phyloP scores from a whole-genome alignment of 176 grass and related monocot genomes.

The Saccharum spontaneum region DNA sequence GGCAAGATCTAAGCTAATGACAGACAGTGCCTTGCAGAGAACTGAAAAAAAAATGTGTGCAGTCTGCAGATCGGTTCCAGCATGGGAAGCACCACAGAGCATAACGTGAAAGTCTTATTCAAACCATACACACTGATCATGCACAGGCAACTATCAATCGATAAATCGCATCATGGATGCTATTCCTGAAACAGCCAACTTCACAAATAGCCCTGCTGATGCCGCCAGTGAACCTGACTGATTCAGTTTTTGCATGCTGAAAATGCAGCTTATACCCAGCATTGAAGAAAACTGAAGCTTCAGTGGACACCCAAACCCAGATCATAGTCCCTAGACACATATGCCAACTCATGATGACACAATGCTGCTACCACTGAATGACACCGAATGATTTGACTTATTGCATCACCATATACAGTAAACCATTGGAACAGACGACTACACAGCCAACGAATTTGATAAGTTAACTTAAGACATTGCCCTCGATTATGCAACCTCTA shows the following conservation, averaged over 20 bases:
- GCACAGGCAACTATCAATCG: not conserved
- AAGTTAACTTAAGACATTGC: not conserved
- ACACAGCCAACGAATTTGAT: not conserved
- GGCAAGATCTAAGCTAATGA: not conserved
- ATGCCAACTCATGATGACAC: not conserved
- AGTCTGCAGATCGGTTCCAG: not conserved
- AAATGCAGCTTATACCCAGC: not conserved
- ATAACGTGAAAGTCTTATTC: not conserved
- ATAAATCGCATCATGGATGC: not conserved
- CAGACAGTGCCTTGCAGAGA: not conserved
- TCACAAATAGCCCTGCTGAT: not conserved
- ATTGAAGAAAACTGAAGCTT: not conserved
- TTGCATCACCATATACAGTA: not conserved
- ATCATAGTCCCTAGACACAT: not conserved
- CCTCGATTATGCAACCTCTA: not conserved
- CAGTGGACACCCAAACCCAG: not conserved
- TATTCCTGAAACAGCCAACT: not conserved
- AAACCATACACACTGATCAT: not conserved
- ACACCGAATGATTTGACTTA: not conserved
- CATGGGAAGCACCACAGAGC: not conserved
- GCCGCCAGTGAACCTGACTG: not conserved
- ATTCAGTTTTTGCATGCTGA: not conserved
- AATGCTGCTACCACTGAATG: not conserved
- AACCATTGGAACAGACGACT: not conserved
- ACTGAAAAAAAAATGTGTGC: not conserved